Conservation (phyloP, 225 moss, liverwort and hornwort genomes). For the Takakia lepidozioides region DNA sequence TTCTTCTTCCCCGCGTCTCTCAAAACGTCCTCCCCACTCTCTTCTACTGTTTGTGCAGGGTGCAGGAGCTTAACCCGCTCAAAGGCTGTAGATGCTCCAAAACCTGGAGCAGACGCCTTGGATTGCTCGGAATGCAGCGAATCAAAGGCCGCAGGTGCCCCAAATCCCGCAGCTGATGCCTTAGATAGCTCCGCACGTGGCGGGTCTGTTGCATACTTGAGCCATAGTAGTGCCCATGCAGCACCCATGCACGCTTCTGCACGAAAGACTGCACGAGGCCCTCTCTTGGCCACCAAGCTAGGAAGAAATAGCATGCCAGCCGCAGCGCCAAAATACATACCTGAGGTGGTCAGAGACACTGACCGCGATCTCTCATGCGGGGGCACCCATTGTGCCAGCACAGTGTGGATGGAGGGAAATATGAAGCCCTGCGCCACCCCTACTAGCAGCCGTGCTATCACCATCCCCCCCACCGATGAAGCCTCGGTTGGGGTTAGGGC, state of each 20-base stretch:
- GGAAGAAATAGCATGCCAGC: slow-evolving; percentile 85
- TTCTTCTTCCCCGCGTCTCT: slow-evolving; percentile 32
- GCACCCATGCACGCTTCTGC: slow-evolving; percentile 74
- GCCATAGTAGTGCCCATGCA: slow-evolving; percentile 78
- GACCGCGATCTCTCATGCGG: slow-evolving; percentile 96
- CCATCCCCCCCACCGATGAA: slow-evolving; percentile 50
- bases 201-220: slow-evolving; percentile 56
- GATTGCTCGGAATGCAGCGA: slow-evolving; percentile 66
- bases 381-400: slow-evolving; percentile 96
- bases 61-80: slow-evolving; percentile 57
- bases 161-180: slow-evolving; percentile 43
- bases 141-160: slow-evolving; percentile 44
- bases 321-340: slow-evolving; percentile 97
- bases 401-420: slow-evolving; percentile 91
- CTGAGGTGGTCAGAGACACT: slow-evolving; percentile 88
- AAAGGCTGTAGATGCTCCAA: slow-evolving; percentile 40
- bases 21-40: slow-evolving; percentile 22
- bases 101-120: slow-evolving; percentile 47
- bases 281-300: slow-evolving; percentile 72
- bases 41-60: slow-evolving; percentile 33
- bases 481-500: slow-evolving; percentile 82
- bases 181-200: slow-evolving; percentile 67
- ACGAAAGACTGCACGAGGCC: slow-evolving; percentile 79
- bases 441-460: slow-evolving; percentile 71
- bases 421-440: slow-evolving; percentile 98